Conservation (phyloP, 352 stramenopile genomes). For the Globisporangium middletonii region DNA sequence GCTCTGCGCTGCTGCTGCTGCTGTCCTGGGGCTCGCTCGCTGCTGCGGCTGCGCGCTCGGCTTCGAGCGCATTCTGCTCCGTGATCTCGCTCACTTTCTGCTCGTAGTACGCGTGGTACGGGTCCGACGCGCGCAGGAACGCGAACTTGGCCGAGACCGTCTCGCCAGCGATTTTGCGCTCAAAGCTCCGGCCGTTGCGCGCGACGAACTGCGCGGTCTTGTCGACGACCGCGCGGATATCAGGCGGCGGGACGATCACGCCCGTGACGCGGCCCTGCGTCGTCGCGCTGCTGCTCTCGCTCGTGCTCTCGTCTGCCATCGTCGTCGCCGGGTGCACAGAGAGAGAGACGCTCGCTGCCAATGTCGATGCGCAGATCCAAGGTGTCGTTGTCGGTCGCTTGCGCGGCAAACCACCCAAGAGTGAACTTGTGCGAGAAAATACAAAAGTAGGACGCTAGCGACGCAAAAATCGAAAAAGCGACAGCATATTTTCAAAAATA, state of each 20-base stretch:
- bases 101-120: slow-evolving; percentile 99
- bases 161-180: slow-evolving; percentile 95
- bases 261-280: slow-evolving; percentile 80
- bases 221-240: slow-evolving; percentile 97
- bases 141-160: slow-evolving; percentile 96
- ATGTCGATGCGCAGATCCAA: not conserved
- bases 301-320: slow-evolving; percentile 11
- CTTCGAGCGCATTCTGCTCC: slow-evolving; percentile 18
- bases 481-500: too few relatives aligned
- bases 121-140: slow-evolving; percentile 92
- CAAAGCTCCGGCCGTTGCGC: slow-evolving; percentile 96
- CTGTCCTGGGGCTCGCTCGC: not conserved
- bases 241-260: slow-evolving; percentile 96
- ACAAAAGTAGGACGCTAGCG: not conserved
- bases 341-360: not conserved
- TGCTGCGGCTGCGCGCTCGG: slow-evolving; percentile 16
- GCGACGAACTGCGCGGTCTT: slow-evolving; percentile 98
- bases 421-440: not conserved
- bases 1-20: slow-evolving; percentile 3
- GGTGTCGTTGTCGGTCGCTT: not conserved
- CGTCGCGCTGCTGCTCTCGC: slow-evolving; percentile 12
- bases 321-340: not conserved
- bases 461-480: too few relatives aligned
- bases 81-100: slow-evolving; percentile 90
- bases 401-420: not conserved